A percentile compares a stretch with the other conserved stretches of the same genome.
phyloP scores from a whole-genome alignment of 768 basidiomycete species.

The Xerocomus spinulosus region DNA sequence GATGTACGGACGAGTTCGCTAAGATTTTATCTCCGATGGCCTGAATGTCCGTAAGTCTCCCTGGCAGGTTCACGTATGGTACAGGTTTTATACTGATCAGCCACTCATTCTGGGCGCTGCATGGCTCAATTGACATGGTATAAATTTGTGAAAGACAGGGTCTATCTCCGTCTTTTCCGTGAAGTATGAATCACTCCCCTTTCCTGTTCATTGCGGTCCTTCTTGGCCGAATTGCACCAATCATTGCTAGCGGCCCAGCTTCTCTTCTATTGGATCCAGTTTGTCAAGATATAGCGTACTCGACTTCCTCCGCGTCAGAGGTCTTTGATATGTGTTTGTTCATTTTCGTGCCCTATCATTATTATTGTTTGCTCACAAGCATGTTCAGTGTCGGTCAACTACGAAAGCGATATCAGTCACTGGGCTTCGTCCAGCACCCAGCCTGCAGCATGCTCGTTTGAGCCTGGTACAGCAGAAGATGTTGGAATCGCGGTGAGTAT shows the following conservation, averaged over 20 bases:
- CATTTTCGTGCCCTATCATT: background rate
- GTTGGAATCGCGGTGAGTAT: conserved; percentile 41
- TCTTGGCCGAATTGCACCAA: background rate
- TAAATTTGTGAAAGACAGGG: background rate
- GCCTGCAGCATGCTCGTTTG: conserved; percentile 48
- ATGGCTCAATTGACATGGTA: background rate
- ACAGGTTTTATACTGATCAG: background rate
- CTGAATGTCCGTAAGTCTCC: background rate
- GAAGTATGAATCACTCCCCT: background rate
- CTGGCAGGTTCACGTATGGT: background rate
- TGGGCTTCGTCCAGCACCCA: conserved; percentile 50
- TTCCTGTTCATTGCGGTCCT: background rate
- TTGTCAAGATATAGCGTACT: background rate
- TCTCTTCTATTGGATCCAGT: background rate
- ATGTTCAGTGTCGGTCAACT: conserved; percentile 22
- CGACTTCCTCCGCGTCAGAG: conserved; percentile 37
- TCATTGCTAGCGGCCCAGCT: background rate
- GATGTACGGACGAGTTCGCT: no score
- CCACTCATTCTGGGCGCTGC: background rate
- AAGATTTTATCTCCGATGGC: background rate
- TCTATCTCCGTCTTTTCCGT: background rate
- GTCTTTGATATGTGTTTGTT: conserved; percentile 43
- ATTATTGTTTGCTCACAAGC: background rate
- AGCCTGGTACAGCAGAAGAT: conserved; percentile 52
- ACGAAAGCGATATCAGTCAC: conserved; percentile 43